Percentiles rank a stretch among this genome's conserved stretches.
phyloP scores from a whole-genome alignment of 2,329 filamentous ascomycete genomes.

The Paecilomyces dactylethromorphus region DNA sequence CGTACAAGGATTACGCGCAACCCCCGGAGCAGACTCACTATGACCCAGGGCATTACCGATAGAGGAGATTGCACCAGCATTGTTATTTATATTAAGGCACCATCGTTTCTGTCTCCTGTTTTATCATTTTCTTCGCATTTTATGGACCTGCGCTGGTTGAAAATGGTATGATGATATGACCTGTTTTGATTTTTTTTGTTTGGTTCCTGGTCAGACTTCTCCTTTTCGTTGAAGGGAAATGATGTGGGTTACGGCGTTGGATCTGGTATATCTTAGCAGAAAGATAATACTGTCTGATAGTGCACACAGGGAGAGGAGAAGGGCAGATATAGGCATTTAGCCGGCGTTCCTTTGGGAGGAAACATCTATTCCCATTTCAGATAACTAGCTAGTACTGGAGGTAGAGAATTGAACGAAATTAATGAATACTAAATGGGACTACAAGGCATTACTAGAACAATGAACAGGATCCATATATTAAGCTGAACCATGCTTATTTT shows the following conservation, averaged over 20 bases:
- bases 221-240: background rate
- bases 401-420: background rate
- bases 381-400: background rate
- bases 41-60: constrained; percentile 16
- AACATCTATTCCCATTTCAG: background rate
- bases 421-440: background rate
- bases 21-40: constrained; percentile 27
- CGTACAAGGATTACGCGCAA: constrained; percentile 11
- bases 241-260: background rate
- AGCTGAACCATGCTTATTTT: background rate
- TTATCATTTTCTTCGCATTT: background rate
- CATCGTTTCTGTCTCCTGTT: background rate
- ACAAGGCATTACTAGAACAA: no score
- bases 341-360: background rate
- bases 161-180: background rate
- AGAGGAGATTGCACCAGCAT: background rate
- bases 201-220: background rate
- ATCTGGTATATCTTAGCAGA: background rate
- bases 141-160: background rate
- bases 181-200: background rate
- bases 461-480: background rate
- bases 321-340: background rate
- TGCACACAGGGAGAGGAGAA: background rate
- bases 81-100: background rate
- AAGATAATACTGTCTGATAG: background rate